Base-by-base conservation (phyloP, 495 filamentous ascomycete species). In the Podospora conica region DNA sequence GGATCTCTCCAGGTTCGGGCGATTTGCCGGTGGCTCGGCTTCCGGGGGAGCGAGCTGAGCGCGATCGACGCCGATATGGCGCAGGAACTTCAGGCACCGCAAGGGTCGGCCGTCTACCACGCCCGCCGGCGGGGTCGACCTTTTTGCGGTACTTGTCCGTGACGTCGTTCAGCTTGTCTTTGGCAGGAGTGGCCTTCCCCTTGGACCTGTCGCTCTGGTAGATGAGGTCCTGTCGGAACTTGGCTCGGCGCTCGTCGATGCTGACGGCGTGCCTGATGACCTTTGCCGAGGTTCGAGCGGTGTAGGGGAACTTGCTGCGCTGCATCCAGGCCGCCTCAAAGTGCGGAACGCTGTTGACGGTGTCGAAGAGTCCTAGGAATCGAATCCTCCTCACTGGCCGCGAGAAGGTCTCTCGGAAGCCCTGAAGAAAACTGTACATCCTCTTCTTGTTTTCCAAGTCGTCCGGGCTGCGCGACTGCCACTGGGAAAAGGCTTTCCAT, bases 271-370 rank as follows among this genome's bases (percentile, higher is more conserved):
- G 90, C 3, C 90, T 78, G 53, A 87, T 82, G 6, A 85, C 81
- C 69, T 81, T 88, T 20, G 90, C 90, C 5, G 88, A 88, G 65
- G 89, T 92, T 55, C 88, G 82, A 1, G 91, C 91, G 0, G 90
- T 93, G 67, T 94, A 95, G 0, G 91, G 90, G 65, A 92, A 92
- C 71, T 90, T 92, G 66, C 82, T 88, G 28, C 91, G 82, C 69
- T 92, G 84, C 88, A 96, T 90, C 89, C 90, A 95, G 0, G 92
- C 91, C 9, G 87, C 85, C 75, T 96, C 92, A 65, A 95, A 94
- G 6, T 84, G 79, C 1, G 91, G 91, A 1, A 96, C 91, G 65
- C 88, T 89, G 73, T 96, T 96, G 56, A 96, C 91, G 0, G 87
- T 89, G 67, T 91, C 88, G 66, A 91, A 91, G 3, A 91, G 80